phyloP scores from a whole-genome alignment of 2,329 filamentous ascomycete species.

The Plenodomus biglobosus region DNA sequence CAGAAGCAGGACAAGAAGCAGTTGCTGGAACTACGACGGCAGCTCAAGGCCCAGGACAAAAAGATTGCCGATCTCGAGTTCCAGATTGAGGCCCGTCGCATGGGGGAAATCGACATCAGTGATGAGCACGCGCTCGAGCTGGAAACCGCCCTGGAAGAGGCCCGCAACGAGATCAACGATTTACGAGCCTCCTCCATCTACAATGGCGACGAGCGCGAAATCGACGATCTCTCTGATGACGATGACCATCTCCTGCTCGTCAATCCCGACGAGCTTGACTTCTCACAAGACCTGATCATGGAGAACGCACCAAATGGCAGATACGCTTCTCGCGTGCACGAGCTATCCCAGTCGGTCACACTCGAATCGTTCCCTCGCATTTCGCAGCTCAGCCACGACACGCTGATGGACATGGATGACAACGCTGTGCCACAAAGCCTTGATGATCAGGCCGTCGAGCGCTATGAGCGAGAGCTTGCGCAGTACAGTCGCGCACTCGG shows the following conservation, averaged over 20 bases:
- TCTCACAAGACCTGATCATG: slow-evolving; percentile 35
- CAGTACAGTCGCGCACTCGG: slow-evolving; percentile 43
- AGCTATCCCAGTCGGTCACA: slow-evolving; percentile 34
- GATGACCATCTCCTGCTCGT: slow-evolving; percentile 34
- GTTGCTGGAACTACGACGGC: slow-evolving; percentile 40
- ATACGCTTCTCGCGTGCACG: slow-evolving; percentile 32
- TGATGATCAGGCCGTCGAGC: slow-evolving; percentile 41
- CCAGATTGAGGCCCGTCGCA: slow-evolving; percentile 39
- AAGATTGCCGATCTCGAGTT: slow-evolving; percentile 43
- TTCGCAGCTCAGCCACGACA: slow-evolving; percentile 32
- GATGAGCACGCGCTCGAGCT: slow-evolving; percentile 40
- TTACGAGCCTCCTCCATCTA: slow-evolving; percentile 37
- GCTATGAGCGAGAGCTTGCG: slow-evolving; percentile 46
- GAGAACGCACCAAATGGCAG: slow-evolving; percentile 28
- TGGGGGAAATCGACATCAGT: slow-evolving; percentile 44
- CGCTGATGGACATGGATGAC: slow-evolving; percentile 26
- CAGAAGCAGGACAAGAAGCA: slow-evolving; percentile 43
- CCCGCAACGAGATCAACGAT: slow-evolving; percentile 40
- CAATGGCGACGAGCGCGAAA: slow-evolving; percentile 28
- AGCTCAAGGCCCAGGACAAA: slow-evolving; percentile 43
- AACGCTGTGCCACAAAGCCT: slow-evolving; percentile 26
- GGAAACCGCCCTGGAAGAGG: slow-evolving; percentile 38
- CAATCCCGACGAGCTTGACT: slow-evolving; percentile 37
- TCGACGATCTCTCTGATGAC: slow-evolving; percentile 30
- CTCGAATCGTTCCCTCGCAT: slow-evolving; percentile 27